phyloP scores from a whole-genome alignment of 140 eudicot species.

The Erigeron philadelphicus region DNA sequence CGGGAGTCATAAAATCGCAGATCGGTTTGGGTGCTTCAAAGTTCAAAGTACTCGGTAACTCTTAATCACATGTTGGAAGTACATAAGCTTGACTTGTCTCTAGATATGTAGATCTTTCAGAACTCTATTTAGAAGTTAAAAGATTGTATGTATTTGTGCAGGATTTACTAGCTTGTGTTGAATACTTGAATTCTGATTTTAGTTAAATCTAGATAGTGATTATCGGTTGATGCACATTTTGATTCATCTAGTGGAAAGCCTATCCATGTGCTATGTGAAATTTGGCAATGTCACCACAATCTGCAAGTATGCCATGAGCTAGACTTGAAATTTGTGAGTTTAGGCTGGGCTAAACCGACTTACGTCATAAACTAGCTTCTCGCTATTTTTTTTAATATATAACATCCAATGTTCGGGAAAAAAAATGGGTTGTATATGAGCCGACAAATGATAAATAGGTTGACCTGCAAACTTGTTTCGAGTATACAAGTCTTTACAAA shows the following conservation, averaged over 20 bases:
- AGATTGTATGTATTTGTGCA: slow-evolving; percentile 20
- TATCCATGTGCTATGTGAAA: neutral
- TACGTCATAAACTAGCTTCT: too few species aligned
- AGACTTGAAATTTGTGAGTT: too few species aligned
- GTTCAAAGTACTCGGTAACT: slow-evolving; percentile 6
- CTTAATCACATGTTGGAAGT: slow-evolving; percentile 11
- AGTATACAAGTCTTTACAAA: too few species aligned
- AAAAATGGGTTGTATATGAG: too few species aligned
- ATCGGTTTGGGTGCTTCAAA: slow-evolving; percentile 14
- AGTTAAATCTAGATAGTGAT: slow-evolving; percentile 2
- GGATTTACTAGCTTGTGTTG: slow-evolving; percentile 18
- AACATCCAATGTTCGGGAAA: too few species aligned
- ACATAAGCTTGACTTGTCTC: slow-evolving; percentile 23
- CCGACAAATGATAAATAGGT: too few species aligned
- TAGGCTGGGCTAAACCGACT: too few species aligned
- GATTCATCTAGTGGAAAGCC: neutral
- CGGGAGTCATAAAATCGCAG: slow-evolving; percentile 52
- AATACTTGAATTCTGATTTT: slow-evolving; percentile 13
- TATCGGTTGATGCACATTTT: neutral
- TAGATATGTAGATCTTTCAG: slow-evolving; percentile 23
- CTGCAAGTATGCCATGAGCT: too few species aligned
- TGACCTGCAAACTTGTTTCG: too few species aligned
- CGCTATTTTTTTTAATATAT: too few species aligned
- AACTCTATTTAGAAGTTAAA: slow-evolving; percentile 9
- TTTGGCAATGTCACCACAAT: neutral